A percentile compares a stretch with the other conserved stretches of the same genome.
phyloP scores from a whole-genome alignment of 2,329 filamentous ascomycete species.

The Escovopsis sp. region DNA sequence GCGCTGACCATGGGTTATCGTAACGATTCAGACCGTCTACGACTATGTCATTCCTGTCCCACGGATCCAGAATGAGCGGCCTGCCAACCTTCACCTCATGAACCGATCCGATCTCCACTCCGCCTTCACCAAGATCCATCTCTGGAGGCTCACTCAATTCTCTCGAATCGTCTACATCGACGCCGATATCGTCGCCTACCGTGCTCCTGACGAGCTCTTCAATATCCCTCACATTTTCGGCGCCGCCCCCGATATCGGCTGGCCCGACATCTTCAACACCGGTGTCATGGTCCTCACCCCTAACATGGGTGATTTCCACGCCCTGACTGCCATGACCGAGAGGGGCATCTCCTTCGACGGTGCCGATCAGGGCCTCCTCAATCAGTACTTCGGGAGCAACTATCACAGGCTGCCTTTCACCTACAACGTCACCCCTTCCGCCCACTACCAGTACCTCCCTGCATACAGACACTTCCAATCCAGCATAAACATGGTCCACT shows the following conservation, averaged over 20 bases:
- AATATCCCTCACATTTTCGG: slow-evolving; percentile 44
- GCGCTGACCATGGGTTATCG: too few species aligned
- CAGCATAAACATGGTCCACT: slow-evolving; percentile 81
- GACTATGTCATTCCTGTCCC: slow-evolving; percentile 79
- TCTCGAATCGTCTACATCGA: slow-evolving; percentile 90
- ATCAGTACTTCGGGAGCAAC: slow-evolving; percentile 76
- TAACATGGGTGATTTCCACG: slow-evolving; percentile 76
- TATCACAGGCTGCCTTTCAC: slow-evolving; percentile 86
- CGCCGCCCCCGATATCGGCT: slow-evolving; percentile 86
- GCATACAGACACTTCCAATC: slow-evolving; percentile 89
- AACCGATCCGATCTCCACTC: slow-evolving; percentile 78
- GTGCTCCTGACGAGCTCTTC: slow-evolving; percentile 89
- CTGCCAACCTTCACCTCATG: slow-evolving; percentile 82
- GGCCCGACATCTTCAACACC: slow-evolving; percentile 98
- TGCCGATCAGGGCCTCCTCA: slow-evolving; percentile 87
- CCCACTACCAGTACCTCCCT: slow-evolving; percentile 93
- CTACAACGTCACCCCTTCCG: slow-evolving; percentile 95
- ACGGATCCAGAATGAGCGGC: slow-evolving; percentile 60
- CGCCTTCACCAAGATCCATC: slow-evolving; percentile 88
- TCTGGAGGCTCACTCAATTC: slow-evolving; percentile 87
- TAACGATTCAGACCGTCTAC: slow-evolving; percentile 51
- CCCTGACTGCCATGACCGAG: slow-evolving; percentile 69
- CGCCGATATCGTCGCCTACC: slow-evolving; percentile 79
- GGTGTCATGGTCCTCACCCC: slow-evolving; percentile 87
- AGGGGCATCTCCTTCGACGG: slow-evolving; percentile 90